Conservation (phyloP, 805 yeast species). For the Wickerhamiella allomyrinae region DNA sequence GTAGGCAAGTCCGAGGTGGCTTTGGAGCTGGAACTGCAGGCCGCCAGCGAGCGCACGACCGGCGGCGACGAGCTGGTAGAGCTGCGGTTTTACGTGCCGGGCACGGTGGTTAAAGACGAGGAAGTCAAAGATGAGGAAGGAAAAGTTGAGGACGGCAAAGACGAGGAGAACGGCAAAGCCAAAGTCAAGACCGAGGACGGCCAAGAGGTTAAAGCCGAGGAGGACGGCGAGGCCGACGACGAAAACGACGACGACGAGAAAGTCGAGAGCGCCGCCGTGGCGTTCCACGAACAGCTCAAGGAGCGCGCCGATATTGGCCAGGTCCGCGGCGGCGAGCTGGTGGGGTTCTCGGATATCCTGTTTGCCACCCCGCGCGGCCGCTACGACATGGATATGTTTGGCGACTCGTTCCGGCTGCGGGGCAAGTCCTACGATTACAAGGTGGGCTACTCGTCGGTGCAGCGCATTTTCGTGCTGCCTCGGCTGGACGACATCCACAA, state of each 20-base stretch:
- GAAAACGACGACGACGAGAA: conserved; percentile 25
- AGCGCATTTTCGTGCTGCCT: conserved; percentile 81
- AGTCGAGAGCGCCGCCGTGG: conserved; percentile 57
- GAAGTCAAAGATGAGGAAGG: conserved; percentile 26
- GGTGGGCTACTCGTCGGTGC: conserved; percentile 77
- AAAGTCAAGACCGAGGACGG: too few species aligned
- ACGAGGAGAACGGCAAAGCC: too few species aligned
- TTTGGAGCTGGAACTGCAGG: conserved; percentile 56
- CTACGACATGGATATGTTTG: conserved; percentile 89
- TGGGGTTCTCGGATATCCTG: conserved; percentile 77
- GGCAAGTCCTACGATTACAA: conserved; percentile 98
- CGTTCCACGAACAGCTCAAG: conserved; percentile 79
- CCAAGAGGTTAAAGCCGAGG: conserved; percentile 18
- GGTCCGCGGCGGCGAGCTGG: conserved; percentile 88
- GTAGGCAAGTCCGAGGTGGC: conserved; percentile 92
- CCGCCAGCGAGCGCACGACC: conserved; percentile 33
- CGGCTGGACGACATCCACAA: conserved; percentile 90
- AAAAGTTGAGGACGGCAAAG: conserved; percentile 17
- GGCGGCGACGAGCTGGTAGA: conserved; percentile 96
- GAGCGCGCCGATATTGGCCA: conserved; percentile 91
- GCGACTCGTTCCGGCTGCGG: conserved; percentile 71
- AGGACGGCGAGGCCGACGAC: conserved; percentile 23
- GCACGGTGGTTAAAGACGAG: conserved; percentile 38
- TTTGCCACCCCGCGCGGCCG: conserved; percentile 98
- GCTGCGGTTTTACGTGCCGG: conserved; percentile 85